These are phyloP conservation scores for Phytophthora sp. DNA, from an alignment of 352 stramenopile genomes.

Conservation along the genomic window DNA sequence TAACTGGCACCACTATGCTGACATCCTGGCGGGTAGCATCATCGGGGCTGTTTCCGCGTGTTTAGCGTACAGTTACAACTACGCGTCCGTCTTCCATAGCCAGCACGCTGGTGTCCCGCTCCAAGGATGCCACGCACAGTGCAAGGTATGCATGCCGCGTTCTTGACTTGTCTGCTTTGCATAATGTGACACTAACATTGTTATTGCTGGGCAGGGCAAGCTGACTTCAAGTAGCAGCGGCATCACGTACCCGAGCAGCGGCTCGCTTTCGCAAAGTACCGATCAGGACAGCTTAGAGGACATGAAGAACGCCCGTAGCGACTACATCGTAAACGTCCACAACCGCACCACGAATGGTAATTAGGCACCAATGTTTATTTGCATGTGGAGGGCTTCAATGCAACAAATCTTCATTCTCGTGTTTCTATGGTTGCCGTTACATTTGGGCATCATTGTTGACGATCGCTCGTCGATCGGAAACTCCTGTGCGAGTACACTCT, in stretches of 20 bases:
- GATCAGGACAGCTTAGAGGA: constrained; percentile 19
- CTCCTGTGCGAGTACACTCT: too few species aligned
- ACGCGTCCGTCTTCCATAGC: constrained; percentile 66
- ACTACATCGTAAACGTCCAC: constrained; percentile 40
- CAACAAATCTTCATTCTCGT: background rate
- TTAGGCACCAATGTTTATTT: constrained; percentile 17
- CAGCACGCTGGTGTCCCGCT: constrained; percentile 60
- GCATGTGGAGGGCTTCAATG: constrained; percentile 11
- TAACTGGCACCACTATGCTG: constrained; percentile 89
- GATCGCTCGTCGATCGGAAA: too few species aligned
- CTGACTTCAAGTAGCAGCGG: constrained; percentile 11
- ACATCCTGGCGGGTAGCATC: constrained; percentile 68
- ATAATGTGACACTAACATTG: background rate
- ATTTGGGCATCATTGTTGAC: too few species aligned
- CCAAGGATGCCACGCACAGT: constrained; percentile 43
- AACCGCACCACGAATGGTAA: constrained; percentile 23
- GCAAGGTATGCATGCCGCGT: constrained; percentile 39
- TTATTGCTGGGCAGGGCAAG: constrained; percentile 20
- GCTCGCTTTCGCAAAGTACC: constrained; percentile 11
- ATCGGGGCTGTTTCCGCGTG: constrained; percentile 63
- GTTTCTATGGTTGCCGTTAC: too few species aligned
- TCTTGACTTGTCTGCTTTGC: background rate
- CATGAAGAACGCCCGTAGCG: constrained; percentile 20
- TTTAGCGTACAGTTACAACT: constrained; percentile 75
- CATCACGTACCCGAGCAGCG: constrained; percentile 35